Evolutionary conservation across 495 filamentous ascomycete genomes (phyloP), one percentile per base, ranked within the genome.

Genomic region (Hyaloscypha finlandica): DNA sequence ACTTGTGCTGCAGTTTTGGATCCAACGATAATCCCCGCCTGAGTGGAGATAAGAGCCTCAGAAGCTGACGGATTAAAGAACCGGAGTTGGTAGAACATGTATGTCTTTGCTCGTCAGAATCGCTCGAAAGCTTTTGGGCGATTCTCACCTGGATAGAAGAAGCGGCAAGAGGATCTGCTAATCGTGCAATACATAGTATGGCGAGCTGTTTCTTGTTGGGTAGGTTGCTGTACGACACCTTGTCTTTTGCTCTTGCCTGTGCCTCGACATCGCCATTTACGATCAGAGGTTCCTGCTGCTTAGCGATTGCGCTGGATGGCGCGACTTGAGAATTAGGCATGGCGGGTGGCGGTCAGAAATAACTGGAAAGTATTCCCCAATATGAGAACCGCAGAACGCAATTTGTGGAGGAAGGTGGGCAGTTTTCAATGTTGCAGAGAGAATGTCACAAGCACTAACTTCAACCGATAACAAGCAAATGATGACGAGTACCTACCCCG

Each of bases 1-100:
- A 48, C 42, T 19, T 48, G 42, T 4, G 42, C 42, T 19, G 42
- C 42, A 4, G 42, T 48, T 12, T 48, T 48, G 1, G 42, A 14
- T 19, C 42, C 42, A 48, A 48, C 42, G 16, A 48, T 48, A 48
- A 48, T 48, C 9, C 42, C 42, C 3, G 42, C 42, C 16, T 48
- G 42, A 4, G 42, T 48, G 4, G 42, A 48, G 42, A 48, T 48
- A 4, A 48, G 9, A 14, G 42, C 9, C 16, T 48, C 42, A 6
- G 42, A 48, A 48, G 42, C 42, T 12, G 9, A 14, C 8, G 42
- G 42, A 48, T 48, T 48, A 12, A 48, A 48, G 16, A 48, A 48
- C 42, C 42, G 42, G 4, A 48, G 42, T 48, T 48, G 42, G 42
- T 48, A 48, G 42, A 48, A 48, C 42, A 48, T 48, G 42, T 48